These are phyloP conservation scores for Myxozyma vanderwaltii DNA, from an alignment of 805 yeast genomes.

Conservation along the genomic window DNA sequence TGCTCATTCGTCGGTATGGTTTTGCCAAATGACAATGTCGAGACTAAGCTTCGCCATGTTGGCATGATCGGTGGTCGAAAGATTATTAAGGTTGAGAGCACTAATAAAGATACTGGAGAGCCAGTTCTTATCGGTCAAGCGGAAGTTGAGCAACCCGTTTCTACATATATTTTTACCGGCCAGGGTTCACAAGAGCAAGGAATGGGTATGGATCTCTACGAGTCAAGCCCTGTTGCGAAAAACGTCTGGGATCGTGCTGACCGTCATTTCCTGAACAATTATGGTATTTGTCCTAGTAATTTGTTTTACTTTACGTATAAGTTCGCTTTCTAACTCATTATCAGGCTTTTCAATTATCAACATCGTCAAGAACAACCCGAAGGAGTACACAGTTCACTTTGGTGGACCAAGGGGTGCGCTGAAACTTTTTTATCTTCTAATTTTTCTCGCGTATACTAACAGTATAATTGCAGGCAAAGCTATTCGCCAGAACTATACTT, in stretches of 20 bases:
- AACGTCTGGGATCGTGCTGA: slow-evolving; percentile 99
- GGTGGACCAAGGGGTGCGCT: slow-evolving; percentile 88
- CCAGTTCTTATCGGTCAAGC: slow-evolving; percentile 91
- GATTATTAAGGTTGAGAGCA: slow-evolving; percentile 88
- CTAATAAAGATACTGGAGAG: slow-evolving; percentile 75
- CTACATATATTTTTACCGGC: slow-evolving; percentile 97
- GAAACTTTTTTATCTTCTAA: neutral
- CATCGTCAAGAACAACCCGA: slow-evolving; percentile 94
- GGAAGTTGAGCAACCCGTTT: slow-evolving; percentile 96
- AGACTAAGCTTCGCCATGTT: slow-evolving; percentile 86
- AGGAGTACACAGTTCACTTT: slow-evolving; percentile 90
- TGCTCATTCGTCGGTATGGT: slow-evolving; percentile 96
- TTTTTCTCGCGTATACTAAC: neutral
- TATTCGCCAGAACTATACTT: slow-evolving; percentile 90
- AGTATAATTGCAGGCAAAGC: slow-evolving; percentile 51
- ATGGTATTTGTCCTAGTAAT: slow-evolving; percentile 40
- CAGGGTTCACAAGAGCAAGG: slow-evolving; percentile 99
- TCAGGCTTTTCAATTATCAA: slow-evolving; percentile 91
- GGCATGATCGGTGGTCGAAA: slow-evolving; percentile 99
- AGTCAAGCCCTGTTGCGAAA: slow-evolving; percentile 85
- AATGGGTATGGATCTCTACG: slow-evolving; percentile 99
- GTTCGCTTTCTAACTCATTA: neutral
- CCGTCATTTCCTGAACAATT: slow-evolving; percentile 83
- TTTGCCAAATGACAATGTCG: slow-evolving; percentile 87
- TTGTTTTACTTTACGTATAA: neutral